These are phyloP conservation scores for Agastache rugosa DNA, from an alignment of 257 asterid genomes.

Conservation along the genomic window DNA sequence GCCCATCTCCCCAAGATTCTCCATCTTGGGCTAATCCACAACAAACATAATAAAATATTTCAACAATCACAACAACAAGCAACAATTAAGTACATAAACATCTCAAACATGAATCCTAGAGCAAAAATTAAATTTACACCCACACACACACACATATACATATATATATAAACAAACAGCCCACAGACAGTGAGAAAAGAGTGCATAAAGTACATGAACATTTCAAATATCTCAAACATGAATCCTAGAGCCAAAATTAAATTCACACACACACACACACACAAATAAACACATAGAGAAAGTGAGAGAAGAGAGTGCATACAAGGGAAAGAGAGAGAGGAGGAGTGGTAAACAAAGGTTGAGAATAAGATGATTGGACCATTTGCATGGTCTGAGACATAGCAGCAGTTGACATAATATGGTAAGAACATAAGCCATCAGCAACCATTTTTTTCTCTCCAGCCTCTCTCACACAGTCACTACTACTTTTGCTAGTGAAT, in stretches of 20 bases:
- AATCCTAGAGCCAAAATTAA: no score
- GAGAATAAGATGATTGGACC: constrained; percentile 48
- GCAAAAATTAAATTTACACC: not conserved
- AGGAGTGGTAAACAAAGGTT: constrained; percentile 49
- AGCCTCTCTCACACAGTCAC: constrained; percentile 35
- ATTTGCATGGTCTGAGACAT: constrained; percentile 51
- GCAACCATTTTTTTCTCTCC: constrained; percentile 57
- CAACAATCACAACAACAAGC: constrained; percentile 8
- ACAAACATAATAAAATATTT: not conserved
- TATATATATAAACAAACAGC: no score
- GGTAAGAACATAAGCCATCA: constrained; percentile 49
- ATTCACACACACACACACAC: not conserved
- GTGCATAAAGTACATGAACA: no score
- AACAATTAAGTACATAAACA: constrained; percentile 14
- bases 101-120: constrained; percentile 24
- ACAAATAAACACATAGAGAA: not conserved
- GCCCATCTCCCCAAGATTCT: constrained; percentile 64
- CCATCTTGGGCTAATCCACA: constrained; percentile 78
- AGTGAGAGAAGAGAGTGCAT: constrained; percentile 35
- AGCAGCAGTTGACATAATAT: constrained; percentile 43
- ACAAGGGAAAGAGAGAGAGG: constrained; percentile 65
- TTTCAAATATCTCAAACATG: no score
- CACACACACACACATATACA: not conserved
- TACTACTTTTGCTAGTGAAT: constrained; percentile 38
- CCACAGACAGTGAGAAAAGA: no score